Percentiles rank a stretch among this genome's conserved stretches.
phyloP scores from a whole-genome alignment of 495 filamentous ascomycete genomes.

The Poronia punctata region DNA sequence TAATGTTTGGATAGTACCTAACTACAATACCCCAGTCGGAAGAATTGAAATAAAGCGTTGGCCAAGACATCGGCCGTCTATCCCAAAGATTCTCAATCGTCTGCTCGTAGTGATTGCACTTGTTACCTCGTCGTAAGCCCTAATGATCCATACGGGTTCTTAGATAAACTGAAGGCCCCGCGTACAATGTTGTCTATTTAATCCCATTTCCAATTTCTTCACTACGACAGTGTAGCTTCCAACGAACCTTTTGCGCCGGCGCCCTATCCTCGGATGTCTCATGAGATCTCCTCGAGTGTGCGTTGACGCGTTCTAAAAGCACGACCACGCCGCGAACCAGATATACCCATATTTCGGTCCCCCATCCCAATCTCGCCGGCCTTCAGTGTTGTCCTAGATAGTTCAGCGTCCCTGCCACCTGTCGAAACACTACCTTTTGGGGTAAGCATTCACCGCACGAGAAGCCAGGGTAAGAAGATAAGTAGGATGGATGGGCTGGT shows the following conservation, averaged over 20 bases:
- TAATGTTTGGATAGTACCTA: conserved; percentile 9
- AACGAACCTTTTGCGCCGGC: conserved; percentile 33
- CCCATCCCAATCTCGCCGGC: conserved; percentile 38
- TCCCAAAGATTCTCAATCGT: background rate
- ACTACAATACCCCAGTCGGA: background rate
- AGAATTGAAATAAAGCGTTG: background rate
- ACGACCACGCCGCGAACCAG: conserved; percentile 35
- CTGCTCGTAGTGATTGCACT: background rate
- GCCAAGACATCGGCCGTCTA: background rate
- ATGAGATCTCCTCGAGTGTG: conserved; percentile 46
- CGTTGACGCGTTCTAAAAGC: conserved; percentile 44
- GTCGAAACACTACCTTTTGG: too few species aligned
- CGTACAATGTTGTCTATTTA: too few species aligned
- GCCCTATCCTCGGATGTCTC: conserved; percentile 48
- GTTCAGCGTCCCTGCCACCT: too few species aligned
- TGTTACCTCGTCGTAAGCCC: too few species aligned
- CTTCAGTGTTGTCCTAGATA: too few species aligned
- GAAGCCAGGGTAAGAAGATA: too few species aligned
- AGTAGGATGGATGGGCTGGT: too few species aligned
- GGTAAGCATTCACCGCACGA: too few species aligned
- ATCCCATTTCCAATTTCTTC: too few species aligned
- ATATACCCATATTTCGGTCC: conserved; percentile 33
- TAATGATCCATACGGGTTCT: too few species aligned
- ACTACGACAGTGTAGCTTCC: conserved; percentile 3
- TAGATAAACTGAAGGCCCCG: too few species aligned